Percentiles rank a stretch among this genome's conserved stretches.
Conservation (phyloP, 139 green algal species). For the Zygnema circumcarinatum region DNA sequence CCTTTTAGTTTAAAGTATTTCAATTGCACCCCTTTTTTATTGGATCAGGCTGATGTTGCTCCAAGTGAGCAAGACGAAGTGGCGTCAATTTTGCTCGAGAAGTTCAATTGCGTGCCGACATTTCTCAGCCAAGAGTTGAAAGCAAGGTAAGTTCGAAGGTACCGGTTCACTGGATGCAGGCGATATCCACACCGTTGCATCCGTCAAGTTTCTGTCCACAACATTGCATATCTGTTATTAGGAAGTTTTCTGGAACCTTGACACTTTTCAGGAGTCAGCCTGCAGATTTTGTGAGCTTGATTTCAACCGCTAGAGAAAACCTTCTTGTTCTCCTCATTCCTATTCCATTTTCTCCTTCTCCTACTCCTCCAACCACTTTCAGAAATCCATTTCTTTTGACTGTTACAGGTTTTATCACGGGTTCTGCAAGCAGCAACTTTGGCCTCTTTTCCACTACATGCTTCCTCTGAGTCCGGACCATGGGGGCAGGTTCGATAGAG, state of each 20-base stretch:
- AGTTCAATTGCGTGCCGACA: slow-evolving; percentile 88
- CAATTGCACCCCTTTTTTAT: too few species aligned
- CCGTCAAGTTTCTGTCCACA: too few species aligned
- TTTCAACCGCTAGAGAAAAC: too few species aligned
- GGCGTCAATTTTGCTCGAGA: slow-evolving; percentile 71
- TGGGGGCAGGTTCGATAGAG: slow-evolving; percentile 78
- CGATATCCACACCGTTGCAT: neutral
- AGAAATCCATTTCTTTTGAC: too few species aligned
- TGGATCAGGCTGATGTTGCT: slow-evolving; percentile 81
- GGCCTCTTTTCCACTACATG: slow-evolving; percentile 98
- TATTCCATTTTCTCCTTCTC: slow-evolving; percentile 1
- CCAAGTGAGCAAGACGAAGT: slow-evolving; percentile 70
- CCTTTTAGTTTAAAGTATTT: too few species aligned
- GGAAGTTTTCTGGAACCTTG: too few species aligned
- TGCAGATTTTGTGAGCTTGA: too few species aligned
- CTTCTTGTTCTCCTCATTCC: too few species aligned
- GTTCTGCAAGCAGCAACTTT: slow-evolving; percentile 99
- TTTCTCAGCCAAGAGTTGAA: slow-evolving; percentile 87
- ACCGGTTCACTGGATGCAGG: neutral
- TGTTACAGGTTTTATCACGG: slow-evolving; percentile 83
- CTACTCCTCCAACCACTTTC: neutral
- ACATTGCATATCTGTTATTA: too few species aligned
- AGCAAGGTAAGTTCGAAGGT: slow-evolving; percentile 72
- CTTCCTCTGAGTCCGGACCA: slow-evolving; percentile 81
- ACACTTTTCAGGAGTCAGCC: too few species aligned